Base-by-base conservation (phyloP, 2,329 filamentous ascomycete genomes). In the Ceratocystis papillata region DNA sequence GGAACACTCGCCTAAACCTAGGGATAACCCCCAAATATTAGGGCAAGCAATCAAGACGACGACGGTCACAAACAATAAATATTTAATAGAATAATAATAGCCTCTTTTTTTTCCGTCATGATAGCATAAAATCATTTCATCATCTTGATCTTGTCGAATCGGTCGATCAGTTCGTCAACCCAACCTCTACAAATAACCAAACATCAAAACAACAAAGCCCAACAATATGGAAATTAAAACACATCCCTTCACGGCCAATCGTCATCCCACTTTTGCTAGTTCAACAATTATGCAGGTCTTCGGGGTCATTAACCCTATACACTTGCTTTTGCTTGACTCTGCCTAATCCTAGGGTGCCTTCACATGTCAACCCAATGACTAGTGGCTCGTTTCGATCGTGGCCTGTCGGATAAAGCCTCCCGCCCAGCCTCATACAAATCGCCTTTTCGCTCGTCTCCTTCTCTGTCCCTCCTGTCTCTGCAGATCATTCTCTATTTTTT, bases 1-100 rank as follows among this genome's bases (percentile, higher is more conserved):
- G n/a, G 55, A 59, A 37, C 55, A 15, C 20, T 17, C 55, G 55
- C 28, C 28, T 59, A 59, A 59, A 59, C 55, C 17, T 30, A 59
- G 55, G 55, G 55, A 59, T n/a, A 59, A 59, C 28, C 33, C 2
- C 37, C 10, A 15, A 41, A 41, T 15, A 15, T 20, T 30, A 59
- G 28, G 55, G 55, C 55, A 37, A 28, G 48, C 48, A 53, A 53
- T 41, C 37, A 41, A 41, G 25, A 22, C 10, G 2, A 53, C 48
- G 12, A 59, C n/a, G 2, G n/a, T n/a, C 48, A n/a, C 48, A 53
- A 53, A 25, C 17, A 25, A 25, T 25, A 10, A 20, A 20, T 53
- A 8, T 53, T 53, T 3, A n/a, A 25, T n/a, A 5, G 48, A 53
- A 53, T 22, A 2, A 59, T 15, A 17, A 33, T 25, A 5, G 6